These are phyloP conservation scores for Rutstroemia sydowiana DNA, from an alignment of 2,329 filamentous ascomycete species.

Conservation along the genomic window DNA sequence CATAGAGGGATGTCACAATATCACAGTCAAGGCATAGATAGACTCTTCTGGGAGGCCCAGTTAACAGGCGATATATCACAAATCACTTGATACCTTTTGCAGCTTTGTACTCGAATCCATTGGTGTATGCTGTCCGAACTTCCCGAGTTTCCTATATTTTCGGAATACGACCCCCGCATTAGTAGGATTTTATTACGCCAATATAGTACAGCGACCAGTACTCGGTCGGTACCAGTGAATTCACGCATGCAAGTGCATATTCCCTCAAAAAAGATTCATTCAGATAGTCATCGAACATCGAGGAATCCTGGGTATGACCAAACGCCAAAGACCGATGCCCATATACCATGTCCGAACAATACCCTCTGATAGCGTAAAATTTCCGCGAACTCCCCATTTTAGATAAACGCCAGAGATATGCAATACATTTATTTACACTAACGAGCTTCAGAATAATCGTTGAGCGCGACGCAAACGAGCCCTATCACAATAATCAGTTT, in stretches of 20 bases:
- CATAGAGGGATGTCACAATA: not conserved
- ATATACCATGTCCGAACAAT: not conserved
- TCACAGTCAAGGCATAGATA: not conserved
- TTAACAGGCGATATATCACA: not conserved
- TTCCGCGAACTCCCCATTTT: conserved; percentile 4
- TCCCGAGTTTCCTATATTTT: too few species aligned
- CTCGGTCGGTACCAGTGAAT: not conserved
- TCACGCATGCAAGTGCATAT: not conserved
- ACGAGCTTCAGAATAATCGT: conserved; percentile 45
- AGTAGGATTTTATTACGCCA: too few species aligned
- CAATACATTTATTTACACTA: conserved; percentile 10
- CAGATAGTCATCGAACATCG: not conserved
- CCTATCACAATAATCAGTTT: conserved; percentile 2
- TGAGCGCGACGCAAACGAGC: conserved; percentile 60
- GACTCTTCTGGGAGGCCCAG: not conserved
- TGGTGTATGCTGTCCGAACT: too few species aligned
- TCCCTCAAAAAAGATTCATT: not conserved
- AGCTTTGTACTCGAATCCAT: too few species aligned
- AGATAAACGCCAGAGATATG: conserved; percentile 1
- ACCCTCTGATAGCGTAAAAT: not conserved
- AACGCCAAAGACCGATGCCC: not conserved
- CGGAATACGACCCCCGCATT: too few species aligned
- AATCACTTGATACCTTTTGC: too few species aligned
- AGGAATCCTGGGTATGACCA: not conserved
- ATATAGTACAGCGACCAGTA: too few species aligned